Conservation (phyloP, 805 yeast genomes). For the Candida khao-thaluensis region DNA sequence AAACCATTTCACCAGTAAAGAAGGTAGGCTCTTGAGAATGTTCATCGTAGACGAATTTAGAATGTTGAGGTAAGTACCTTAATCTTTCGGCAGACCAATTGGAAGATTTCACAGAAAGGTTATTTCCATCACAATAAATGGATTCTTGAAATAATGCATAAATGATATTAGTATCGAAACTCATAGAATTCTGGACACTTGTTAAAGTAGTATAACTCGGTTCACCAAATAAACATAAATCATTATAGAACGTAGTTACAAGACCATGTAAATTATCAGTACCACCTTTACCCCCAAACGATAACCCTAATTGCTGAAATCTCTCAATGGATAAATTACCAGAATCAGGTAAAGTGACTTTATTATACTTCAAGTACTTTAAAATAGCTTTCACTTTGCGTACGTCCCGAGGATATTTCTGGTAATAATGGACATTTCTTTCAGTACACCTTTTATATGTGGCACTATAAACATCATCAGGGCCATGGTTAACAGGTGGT, state of each 20-base stretch:
- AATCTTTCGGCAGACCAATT: constrained; percentile 52
- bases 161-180: constrained; percentile 54
- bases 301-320: constrained; percentile 52
- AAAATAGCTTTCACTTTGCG: constrained; percentile 37
- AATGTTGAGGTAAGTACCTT: constrained; percentile 26
- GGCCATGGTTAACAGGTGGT: constrained; percentile 48
- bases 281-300: constrained; percentile 53
- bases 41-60: constrained; percentile 23
- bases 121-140: constrained; percentile 49
- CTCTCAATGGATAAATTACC: constrained; percentile 50
- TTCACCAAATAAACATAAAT: constrained; percentile 31
- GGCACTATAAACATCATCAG: constrained; percentile 49
- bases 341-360: constrained; percentile 47
- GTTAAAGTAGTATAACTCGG: constrained; percentile 40
- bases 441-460: constrained; percentile 48
- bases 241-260: constrained; percentile 40
- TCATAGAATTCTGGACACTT: constrained; percentile 29
- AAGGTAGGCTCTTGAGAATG: constrained; percentile 25
- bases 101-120: constrained; percentile 18
- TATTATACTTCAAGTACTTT: constrained; percentile 26
- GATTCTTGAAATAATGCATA: constrained; percentile 61
- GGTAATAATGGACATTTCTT: constrained; percentile 48
- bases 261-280: constrained; percentile 47
- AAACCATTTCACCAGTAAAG: constrained; percentile 59
- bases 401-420: constrained; percentile 49